phyloP scores from a whole-genome alignment of 306 rosid genomes.

The Myrica gale region DNA sequence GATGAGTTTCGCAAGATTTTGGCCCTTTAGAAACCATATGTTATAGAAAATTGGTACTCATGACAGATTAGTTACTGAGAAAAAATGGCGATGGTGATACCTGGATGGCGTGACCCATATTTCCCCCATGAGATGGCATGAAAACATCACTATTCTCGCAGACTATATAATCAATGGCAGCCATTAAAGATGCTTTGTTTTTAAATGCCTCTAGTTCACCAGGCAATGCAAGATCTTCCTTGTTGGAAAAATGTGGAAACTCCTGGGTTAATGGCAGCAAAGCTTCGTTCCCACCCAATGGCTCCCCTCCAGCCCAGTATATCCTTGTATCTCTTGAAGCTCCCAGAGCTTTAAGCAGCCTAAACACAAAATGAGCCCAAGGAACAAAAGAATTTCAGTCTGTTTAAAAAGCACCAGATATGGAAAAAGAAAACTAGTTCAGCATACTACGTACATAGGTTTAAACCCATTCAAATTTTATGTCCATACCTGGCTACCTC shows the following conservation, averaged over 20 bases:
- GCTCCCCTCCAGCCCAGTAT: constrained; percentile 97
- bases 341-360: constrained; percentile 88
- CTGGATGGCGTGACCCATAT: constrained; percentile 97
- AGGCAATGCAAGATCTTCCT: constrained; percentile 79
- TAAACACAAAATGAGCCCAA: constrained; percentile 31
- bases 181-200: constrained; percentile 80
- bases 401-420: background rate
- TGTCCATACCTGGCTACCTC: constrained; percentile 72
- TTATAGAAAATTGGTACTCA: background rate
- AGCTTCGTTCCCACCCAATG: constrained; percentile 89
- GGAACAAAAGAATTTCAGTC: constrained; percentile 1
- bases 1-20: background rate
- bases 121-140: constrained; percentile 99
- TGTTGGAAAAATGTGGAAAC: constrained; percentile 65
- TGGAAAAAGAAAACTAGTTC: background rate
- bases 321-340: constrained; percentile 76
- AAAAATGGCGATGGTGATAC: constrained; percentile 32
- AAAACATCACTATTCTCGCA: constrained; percentile 85
- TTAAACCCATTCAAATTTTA: background rate
- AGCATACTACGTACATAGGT: background rate
- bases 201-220: constrained; percentile 72
- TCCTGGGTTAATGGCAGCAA: constrained; percentile 61
- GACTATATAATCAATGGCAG: constrained; percentile 90
- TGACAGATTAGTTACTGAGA: background rate
- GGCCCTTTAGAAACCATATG: background rate